Percentiles rank a stretch among this genome's conserved stretches.
These are phyloP conservation scores for Solanum tarijense DNA, from an alignment of 257 asterid genomes.

Conservation along the genomic window DNA sequence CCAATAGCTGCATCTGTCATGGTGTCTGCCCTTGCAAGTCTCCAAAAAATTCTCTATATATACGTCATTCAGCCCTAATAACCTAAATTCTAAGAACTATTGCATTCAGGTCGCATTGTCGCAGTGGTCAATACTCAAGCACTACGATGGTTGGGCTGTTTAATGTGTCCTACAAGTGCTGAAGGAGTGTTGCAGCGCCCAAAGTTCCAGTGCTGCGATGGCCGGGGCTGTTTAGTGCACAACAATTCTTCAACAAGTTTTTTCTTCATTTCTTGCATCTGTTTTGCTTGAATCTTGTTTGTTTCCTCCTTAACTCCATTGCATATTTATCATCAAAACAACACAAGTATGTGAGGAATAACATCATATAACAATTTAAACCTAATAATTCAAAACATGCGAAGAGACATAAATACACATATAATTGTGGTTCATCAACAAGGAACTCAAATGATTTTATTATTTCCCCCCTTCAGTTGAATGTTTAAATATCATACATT, in stretches of 20 bases:
- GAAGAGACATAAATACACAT: not conserved
- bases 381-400: not conserved
- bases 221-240: not conserved
- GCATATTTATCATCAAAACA: not conserved
- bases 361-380: not conserved
- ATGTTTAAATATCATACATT: not conserved
- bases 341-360: not conserved
- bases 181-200: not conserved
- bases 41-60: not conserved
- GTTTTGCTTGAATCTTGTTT: not conserved
- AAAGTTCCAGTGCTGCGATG: not conserved
- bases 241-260: not conserved
- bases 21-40: not conserved
- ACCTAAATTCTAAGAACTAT: not conserved
- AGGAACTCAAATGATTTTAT: not conserved
- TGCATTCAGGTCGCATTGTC: not conserved
- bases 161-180: not conserved
- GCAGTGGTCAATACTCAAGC: not conserved
- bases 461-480: not conserved
- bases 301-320: not conserved
- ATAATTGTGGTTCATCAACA: not conserved
- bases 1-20: not conserved
- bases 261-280: not conserved
- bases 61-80: not conserved
- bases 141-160: not conserved